Percentiles rank a stretch among this genome's conserved stretches.
These are phyloP conservation scores for Termitomyces sp. DNA, from an alignment of 768 basidiomycete genomes.

Conservation along the genomic window DNA sequence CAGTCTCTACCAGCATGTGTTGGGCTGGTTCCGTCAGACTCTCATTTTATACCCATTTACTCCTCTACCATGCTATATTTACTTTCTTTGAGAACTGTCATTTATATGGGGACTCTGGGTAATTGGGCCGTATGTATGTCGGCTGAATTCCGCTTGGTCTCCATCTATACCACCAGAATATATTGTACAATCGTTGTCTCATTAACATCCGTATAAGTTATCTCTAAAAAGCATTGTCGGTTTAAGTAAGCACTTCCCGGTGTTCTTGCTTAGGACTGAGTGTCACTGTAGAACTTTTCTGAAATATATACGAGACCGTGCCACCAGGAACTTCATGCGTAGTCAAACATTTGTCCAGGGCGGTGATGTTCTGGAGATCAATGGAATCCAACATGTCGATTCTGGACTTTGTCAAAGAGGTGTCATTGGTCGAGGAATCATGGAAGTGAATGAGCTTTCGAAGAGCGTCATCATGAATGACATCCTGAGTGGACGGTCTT, in stretches of 20 bases:
- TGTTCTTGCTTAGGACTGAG: background rate
- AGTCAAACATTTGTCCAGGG: slow-evolving; percentile 29
- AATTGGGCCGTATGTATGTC: background rate
- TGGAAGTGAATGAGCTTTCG: slow-evolving; percentile 38
- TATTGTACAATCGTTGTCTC: background rate
- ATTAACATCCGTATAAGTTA: background rate
- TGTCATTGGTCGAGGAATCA: slow-evolving; percentile 6
- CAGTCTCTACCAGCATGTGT: background rate
- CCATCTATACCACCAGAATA: slow-evolving; percentile 12
- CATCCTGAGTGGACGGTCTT: slow-evolving; percentile 35
- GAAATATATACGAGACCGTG: slow-evolving; percentile 74
- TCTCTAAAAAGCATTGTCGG: background rate
- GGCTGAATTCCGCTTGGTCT: slow-evolving; percentile 10
- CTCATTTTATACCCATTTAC: slow-evolving; percentile 19
- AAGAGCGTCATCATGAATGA: slow-evolving; percentile 66
- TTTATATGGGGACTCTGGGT: background rate
- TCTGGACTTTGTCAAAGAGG: slow-evolving; percentile 7
- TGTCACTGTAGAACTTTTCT: slow-evolving; percentile 35
- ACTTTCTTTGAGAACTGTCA: background rate
- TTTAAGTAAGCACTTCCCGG: background rate
- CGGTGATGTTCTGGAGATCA: slow-evolving; percentile 44
- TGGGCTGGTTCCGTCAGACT: slow-evolving; percentile 18
- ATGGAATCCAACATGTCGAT: slow-evolving; percentile 32
- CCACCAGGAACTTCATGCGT: slow-evolving; percentile 55
- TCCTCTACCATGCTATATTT: background rate